These are phyloP conservation scores for Mycena maculata DNA, from an alignment of 768 basidiomycete species.

Conservation along the genomic window DNA sequence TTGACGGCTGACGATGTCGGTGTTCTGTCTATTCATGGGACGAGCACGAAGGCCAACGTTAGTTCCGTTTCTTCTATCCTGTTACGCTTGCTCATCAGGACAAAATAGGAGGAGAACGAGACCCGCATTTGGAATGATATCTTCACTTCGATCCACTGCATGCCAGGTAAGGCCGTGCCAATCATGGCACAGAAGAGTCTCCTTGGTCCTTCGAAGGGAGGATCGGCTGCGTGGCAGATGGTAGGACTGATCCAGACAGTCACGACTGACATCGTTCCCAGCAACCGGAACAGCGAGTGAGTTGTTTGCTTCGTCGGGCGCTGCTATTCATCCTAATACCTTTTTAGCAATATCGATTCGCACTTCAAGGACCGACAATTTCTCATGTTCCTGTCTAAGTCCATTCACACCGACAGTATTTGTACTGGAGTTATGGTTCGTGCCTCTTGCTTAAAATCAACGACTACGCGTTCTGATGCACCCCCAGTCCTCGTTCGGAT, in stretches of 20 bases:
- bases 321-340: neutral
- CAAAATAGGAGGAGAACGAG: constrained; percentile 91
- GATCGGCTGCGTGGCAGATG: constrained; percentile 98
- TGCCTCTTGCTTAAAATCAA: neutral
- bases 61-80: constrained; percentile 33
- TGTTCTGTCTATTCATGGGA: constrained; percentile 90
- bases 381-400: constrained; percentile 97
- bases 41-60: constrained; percentile 87
- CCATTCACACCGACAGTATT: constrained; percentile 94
- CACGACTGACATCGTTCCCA: constrained; percentile 87
- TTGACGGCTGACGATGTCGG: constrained; percentile 93
- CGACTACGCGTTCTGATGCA: neutral
- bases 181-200: constrained; percentile 98
- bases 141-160: constrained; percentile 88
- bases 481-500: constrained; percentile 91
- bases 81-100: constrained; percentile 26
- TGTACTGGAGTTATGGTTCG: constrained; percentile 87
- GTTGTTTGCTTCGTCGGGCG: constrained; percentile 46
- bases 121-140: constrained; percentile 97
- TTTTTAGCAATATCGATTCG: constrained; percentile 87
- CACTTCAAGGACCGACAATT: constrained; percentile 89
- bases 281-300: constrained; percentile 96
- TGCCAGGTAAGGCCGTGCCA: constrained; percentile 95
- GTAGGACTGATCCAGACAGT: constrained; percentile 91
- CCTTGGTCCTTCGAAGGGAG: constrained; percentile 97